Evolutionary conservation across 1,284 basidiomycete species (phyloP).

Genomic region (Afroboletus lepidellus): DNA sequence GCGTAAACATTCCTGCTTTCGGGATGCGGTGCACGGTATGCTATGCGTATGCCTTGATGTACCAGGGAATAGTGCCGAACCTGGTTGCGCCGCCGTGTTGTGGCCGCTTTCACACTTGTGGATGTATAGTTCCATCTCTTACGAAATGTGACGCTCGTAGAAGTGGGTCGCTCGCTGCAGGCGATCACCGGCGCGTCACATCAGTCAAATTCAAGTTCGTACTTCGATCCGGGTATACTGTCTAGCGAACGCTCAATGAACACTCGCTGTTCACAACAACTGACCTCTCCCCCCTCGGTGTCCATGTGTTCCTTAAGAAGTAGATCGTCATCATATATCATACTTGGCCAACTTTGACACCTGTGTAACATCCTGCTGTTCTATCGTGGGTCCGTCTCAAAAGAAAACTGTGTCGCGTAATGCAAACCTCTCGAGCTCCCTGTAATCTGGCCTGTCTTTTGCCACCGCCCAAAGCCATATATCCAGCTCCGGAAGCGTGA

Average conservation of each 20-base stretch:
- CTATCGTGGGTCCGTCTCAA: slow-evolving; percentile 39
- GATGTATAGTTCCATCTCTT: slow-evolving; percentile 8
- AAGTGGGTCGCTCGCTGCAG: slow-evolving; percentile 1
- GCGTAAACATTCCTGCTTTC: not conserved
- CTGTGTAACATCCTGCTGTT: not conserved
- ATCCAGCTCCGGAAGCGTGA: slow-evolving; percentile 62
- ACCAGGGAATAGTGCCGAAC: slow-evolving; percentile 3
- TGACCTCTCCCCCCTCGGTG: slow-evolving; percentile 1
- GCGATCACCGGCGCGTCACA: slow-evolving; percentile 5
- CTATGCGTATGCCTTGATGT: slow-evolving; percentile 11
- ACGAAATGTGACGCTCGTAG: slow-evolving; percentile 8
- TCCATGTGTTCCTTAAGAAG: slow-evolving; percentile 3
- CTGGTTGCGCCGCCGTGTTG: slow-evolving; percentile 8
- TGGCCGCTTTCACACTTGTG: slow-evolving; percentile 10
- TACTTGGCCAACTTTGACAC: not conserved
- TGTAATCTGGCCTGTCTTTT: slow-evolving; percentile 71
- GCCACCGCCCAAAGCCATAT: slow-evolving; percentile 77
- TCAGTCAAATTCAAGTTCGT: slow-evolving; percentile 14
- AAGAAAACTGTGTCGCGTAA: slow-evolving; percentile 64
- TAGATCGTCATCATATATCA: slow-evolving; percentile 2
- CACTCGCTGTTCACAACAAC: slow-evolving; percentile 10
- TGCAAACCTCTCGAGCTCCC: slow-evolving; percentile 62
- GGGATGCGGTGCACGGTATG: slow-evolving; percentile 17
- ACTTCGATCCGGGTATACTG: slow-evolving; percentile 9
- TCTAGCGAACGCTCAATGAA: slow-evolving; percentile 2